These are phyloP conservation scores for Venturia carpophila DNA, from an alignment of 2,329 filamentous ascomycete genomes.

Conservation along the genomic window DNA sequence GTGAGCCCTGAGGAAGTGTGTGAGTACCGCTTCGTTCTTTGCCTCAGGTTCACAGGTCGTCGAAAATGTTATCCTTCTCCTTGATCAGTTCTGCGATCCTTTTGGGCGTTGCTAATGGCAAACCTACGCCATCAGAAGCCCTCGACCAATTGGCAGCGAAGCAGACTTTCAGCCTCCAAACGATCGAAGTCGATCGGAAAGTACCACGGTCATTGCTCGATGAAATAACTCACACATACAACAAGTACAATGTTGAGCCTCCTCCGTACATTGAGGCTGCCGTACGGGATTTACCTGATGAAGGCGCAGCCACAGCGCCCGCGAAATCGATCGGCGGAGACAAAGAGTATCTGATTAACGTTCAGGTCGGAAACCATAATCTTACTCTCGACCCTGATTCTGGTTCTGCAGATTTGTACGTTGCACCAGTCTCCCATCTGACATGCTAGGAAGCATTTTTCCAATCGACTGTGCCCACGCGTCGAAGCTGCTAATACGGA, in stretches of 20 bases:
- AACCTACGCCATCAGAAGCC: slow-evolving; percentile 4
- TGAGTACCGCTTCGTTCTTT: background rate
- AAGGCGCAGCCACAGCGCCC: background rate
- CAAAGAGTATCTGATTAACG: slow-evolving; percentile 17
- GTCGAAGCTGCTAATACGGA: background rate
- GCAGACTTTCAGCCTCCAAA: slow-evolving; percentile 5
- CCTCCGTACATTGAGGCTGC: slow-evolving; percentile 7
- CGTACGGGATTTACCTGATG: background rate
- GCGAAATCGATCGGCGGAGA: slow-evolving; percentile 15
- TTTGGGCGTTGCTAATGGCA: background rate
- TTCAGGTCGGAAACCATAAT: slow-evolving; percentile 13
- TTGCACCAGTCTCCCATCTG: background rate
- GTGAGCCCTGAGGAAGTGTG: background rate
- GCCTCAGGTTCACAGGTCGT: slow-evolving; percentile 4
- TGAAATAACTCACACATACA: slow-evolving; percentile 5
- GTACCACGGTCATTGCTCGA: background rate
- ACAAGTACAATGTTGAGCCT: slow-evolving; percentile 10
- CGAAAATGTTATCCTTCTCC: slow-evolving; percentile 2
- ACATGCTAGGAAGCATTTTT: background rate
- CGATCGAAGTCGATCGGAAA: slow-evolving; percentile 9
- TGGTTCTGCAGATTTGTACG: slow-evolving; percentile 19
- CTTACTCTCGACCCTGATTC: slow-evolving; percentile 18
- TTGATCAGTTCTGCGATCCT: slow-evolving; percentile 3
- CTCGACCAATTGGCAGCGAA: slow-evolving; percentile 4
- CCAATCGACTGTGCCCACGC: background rate